Conservation (phyloP, 495 filamentous ascomycete genomes). For the Usnea hakonensis region DNA sequence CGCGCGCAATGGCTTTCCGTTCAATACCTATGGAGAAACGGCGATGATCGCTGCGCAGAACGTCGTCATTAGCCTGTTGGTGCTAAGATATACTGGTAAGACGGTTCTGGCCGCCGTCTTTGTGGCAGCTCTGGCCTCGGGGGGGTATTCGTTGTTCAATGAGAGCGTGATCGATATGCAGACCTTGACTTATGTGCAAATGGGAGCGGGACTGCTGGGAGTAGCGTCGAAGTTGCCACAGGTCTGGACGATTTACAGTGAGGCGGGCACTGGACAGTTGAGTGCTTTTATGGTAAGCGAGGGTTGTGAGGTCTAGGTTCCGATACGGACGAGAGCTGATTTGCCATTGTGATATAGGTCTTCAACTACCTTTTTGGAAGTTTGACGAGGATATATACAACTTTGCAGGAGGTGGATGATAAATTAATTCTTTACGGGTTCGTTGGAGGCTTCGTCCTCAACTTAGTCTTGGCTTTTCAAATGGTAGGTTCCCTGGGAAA, state of each 20-base stretch:
- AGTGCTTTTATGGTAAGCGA: slow-evolving; percentile 85
- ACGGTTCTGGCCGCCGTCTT: slow-evolving; percentile 58
- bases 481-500: slow-evolving; percentile 48
- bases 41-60: slow-evolving; percentile 87
- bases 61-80: slow-evolving; percentile 73
- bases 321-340: neutral
- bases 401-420: slow-evolving; percentile 91
- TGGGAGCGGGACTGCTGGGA: slow-evolving; percentile 71
- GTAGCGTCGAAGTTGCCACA: slow-evolving; percentile 89
- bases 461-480: slow-evolving; percentile 76
- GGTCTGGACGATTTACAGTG: slow-evolving; percentile 70
- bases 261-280: slow-evolving; percentile 88
- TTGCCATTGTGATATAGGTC: slow-evolving; percentile 48
- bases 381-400: slow-evolving; percentile 91
- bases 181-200: slow-evolving; percentile 69
- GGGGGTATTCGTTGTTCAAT: slow-evolving; percentile 55
- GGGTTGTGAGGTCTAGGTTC: slow-evolving; percentile 1
- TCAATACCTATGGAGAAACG: slow-evolving; percentile 93
- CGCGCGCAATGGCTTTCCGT: slow-evolving; percentile 79
- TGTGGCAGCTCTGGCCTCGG: slow-evolving; percentile 62
- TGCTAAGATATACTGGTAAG: slow-evolving; percentile 69
- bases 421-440: slow-evolving; percentile 91
- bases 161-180: slow-evolving; percentile 58
- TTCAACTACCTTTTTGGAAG: slow-evolving; percentile 95
- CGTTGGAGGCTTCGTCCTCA: slow-evolving; percentile 79